Percentiles rank a stretch among this genome's conserved stretches.
phyloP scores from a whole-genome alignment of 257 asterid species.

The Paraleonurus japonicus region DNA sequence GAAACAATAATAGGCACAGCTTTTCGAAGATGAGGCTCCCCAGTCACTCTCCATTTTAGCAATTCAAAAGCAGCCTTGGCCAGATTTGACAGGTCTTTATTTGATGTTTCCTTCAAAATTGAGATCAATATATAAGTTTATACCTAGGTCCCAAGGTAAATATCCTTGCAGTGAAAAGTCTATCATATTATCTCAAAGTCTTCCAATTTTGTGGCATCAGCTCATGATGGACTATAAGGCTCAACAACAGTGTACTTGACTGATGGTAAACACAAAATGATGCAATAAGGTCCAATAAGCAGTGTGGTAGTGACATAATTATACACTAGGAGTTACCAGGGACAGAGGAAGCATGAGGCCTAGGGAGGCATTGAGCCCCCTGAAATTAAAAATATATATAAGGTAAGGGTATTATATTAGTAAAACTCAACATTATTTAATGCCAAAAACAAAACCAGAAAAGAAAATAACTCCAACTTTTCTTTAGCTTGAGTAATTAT shows the following conservation, averaged over 20 bases:
- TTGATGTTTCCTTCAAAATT: slow-evolving; percentile 77
- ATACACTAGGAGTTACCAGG: background rate
- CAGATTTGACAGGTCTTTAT: slow-evolving; percentile 82
- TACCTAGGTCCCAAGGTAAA: slow-evolving; percentile 13
- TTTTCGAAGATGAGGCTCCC: slow-evolving; percentile 65
- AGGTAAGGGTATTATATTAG: no score
- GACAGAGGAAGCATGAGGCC: background rate
- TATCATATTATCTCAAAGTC: background rate
- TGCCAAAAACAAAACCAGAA: background rate
- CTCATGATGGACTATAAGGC: background rate
- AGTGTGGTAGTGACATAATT: slow-evolving; percentile 9
- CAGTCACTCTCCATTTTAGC: slow-evolving; percentile 79
- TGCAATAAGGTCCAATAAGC: slow-evolving; percentile 12
- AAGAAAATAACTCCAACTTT: background rate
- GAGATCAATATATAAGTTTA: slow-evolving; percentile 19
- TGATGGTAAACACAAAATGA: background rate
- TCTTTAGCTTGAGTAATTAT: background rate
- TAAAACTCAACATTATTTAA: background rate
- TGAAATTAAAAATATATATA: no score
- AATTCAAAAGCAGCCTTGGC: slow-evolving; percentile 93
- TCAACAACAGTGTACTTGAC: slow-evolving; percentile 8
- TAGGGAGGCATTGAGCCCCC: no score
- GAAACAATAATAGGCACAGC: slow-evolving; percentile 63
- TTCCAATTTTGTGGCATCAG: background rate
- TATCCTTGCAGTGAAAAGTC: slow-evolving; percentile 8